Percentiles rank a stretch among this genome's conserved stretches.
These are phyloP conservation scores for Arbutus unedo DNA, from an alignment of 148 eudicot genomes.

Conservation along the genomic window DNA sequence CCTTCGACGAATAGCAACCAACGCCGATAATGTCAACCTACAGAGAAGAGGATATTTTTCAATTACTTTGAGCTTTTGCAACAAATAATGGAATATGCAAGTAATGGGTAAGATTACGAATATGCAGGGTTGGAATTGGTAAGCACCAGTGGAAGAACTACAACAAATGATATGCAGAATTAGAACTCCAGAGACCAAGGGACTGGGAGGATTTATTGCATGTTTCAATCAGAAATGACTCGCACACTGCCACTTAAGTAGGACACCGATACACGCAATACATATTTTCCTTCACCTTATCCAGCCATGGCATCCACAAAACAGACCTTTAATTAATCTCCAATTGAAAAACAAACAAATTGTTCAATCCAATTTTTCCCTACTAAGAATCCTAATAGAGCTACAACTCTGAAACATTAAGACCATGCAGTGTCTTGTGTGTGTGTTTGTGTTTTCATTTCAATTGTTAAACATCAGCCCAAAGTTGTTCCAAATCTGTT, in stretches of 20 bases:
- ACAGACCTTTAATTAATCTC: not conserved
- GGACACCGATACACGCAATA: not conserved
- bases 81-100: not conserved
- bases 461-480: slow-evolving; percentile 4
- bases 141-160: not conserved
- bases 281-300: not conserved
- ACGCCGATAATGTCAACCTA: slow-evolving; percentile 96
- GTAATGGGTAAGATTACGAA: not conserved
- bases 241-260: not conserved
- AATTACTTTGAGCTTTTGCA: not conserved
- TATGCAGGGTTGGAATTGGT: not conserved
- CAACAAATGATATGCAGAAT: not conserved
- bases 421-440: not conserved
- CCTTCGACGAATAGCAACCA: slow-evolving; percentile 96
- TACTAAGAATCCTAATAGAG: not conserved
- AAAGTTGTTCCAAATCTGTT: not conserved
- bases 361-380: not conserved
- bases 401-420: not conserved
- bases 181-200: not conserved
- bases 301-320: not conserved
- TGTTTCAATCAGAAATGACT: not conserved
- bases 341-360: not conserved
- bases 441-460: too few species aligned
- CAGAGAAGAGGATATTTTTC: not conserved
- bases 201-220: not conserved